Conservation (phyloP, 2,329 filamentous ascomycete species). For the Nigrospora osmanthi region DNA sequence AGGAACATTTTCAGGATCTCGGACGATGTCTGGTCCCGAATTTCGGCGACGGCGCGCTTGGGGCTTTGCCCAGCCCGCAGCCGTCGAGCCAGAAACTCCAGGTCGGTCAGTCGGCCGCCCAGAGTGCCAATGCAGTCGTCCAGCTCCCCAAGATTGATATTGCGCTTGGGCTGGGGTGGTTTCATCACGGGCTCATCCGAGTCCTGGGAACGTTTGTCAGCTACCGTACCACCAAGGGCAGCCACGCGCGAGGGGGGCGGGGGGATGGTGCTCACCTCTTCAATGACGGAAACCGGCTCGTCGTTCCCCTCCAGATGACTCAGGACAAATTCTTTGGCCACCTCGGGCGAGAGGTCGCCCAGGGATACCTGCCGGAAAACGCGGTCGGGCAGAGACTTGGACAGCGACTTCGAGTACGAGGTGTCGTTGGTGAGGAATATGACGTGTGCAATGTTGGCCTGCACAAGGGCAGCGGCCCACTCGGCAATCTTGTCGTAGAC, state of each 20-base stretch:
- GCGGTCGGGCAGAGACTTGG: slow-evolving; percentile 81
- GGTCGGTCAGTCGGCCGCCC: slow-evolving; percentile 87
- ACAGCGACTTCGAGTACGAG: slow-evolving; percentile 79
- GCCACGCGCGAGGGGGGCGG: too few relatives aligned
- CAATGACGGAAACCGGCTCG: slow-evolving; percentile 17
- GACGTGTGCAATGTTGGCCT: slow-evolving; percentile 85
- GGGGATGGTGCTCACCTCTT: slow-evolving; percentile 17
- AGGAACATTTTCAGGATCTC: slow-evolving; percentile 95
- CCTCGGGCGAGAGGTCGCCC: slow-evolving; percentile 76
- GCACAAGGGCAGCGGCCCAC: slow-evolving; percentile 81
- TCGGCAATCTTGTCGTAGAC: slow-evolving; percentile 77
- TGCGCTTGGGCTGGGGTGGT: slow-evolving; percentile 13
- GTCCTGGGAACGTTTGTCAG: background rate
- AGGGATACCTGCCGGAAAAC: slow-evolving; percentile 82
- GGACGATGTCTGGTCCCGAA: slow-evolving; percentile 79
- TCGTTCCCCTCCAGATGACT: slow-evolving; percentile 59
- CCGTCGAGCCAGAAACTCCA: slow-evolving; percentile 86
- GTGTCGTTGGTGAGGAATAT: slow-evolving; percentile 89
- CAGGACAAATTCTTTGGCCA: slow-evolving; percentile 86
- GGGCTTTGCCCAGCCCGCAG: slow-evolving; percentile 84
- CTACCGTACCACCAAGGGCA: too few relatives aligned
- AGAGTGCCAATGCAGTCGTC: slow-evolving; percentile 75
- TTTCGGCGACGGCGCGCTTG: slow-evolving; percentile 72
- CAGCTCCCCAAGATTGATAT: slow-evolving; percentile 55
- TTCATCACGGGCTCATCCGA: slow-evolving; percentile 17